Base-by-base conservation (phyloP, 1,284 basidiomycete species). In the Moniliella sp. region DNA sequence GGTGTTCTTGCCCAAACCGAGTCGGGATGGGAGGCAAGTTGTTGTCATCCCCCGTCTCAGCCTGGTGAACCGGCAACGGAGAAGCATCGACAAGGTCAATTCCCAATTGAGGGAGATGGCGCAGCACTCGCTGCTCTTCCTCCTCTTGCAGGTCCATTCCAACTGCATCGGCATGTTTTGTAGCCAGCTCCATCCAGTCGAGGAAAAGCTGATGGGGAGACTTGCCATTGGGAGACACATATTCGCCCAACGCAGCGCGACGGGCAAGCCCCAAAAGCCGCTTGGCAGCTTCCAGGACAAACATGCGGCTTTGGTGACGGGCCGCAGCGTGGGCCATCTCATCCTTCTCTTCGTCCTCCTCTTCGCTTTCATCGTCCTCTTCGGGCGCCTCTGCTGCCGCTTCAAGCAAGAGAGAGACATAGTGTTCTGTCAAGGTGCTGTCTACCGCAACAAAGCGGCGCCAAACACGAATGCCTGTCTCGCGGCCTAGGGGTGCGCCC, bases 221-320 rank as follows among this genome's bases (percentile, higher is more conserved):
- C 65, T 94, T 97, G 30, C 78, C 81, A 51, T 94, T 84, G 0
- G 82, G 75, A 37, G 81, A 82, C 8, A 67, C 68, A 57, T 91
- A 94, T 33, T 76, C 72, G 18, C 83, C 84, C 31, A 72, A 68
- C 1, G 74, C 69, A 1, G 88, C 81, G 51, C 77, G 76, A 31
- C 82, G 69, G 5, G 82, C 81, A 23, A 97, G 64, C 1, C 72
- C 70, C 11, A 97, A 67, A 5, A 93, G 67, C 11, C 88, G 67
- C 58, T 97, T 99, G 4, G 83, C 81, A 0, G 91, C 86, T 56
- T 93, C 82, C 5, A 94, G 69, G 0, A 86, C 80, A 72, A n/a
- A 41, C 13, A 35, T 36, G 2, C 8, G 9, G 32, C 18, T 23
- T 18, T 15, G 25, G n/a, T n/a, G n/a, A n/a, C n/a, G n/a, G 7